A percentile compares a stretch with the other conserved stretches of the same genome.
Evolutionary conservation across 1,139 yeast species (phyloP).

Genomic region (Pichia sp.): DNA sequence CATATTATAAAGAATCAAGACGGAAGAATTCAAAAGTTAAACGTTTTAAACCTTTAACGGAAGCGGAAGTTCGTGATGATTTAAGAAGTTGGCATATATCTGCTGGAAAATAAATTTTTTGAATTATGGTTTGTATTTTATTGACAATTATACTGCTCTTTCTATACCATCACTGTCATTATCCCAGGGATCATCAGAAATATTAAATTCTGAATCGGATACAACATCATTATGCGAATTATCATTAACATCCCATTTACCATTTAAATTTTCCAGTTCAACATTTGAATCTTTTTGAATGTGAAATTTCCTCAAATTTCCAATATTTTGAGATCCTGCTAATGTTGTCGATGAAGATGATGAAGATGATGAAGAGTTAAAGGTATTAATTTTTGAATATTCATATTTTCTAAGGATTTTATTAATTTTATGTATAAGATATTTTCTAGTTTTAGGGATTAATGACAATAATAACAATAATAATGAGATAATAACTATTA

Average conservation of each 20-base stretch:
- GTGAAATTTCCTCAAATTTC: conserved; percentile 8
- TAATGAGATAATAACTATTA: not conserved
- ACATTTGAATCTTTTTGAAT: not conserved
- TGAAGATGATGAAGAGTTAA: too few relatives aligned
- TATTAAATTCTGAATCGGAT: conserved; percentile 15
- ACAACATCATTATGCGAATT: conserved; percentile 16
- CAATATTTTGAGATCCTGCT: not conserved
- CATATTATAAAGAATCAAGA: not conserved
- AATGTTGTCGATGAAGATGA: too few relatives aligned
- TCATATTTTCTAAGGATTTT: not conserved
- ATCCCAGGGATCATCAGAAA: conserved; percentile 21
- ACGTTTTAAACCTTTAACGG: conserved; percentile 24
- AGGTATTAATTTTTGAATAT: too few relatives aligned
- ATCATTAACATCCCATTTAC: conserved; percentile 7
- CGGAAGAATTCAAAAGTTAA: conserved; percentile 1
- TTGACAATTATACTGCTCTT: conserved; percentile 14
- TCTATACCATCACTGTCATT: conserved; percentile 27
- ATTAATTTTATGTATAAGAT: not conserved
- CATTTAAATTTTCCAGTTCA: not conserved
- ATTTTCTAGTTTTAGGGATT: not conserved
- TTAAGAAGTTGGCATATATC: conserved; percentile 28
- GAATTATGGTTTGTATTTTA: not conserved
- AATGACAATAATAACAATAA: not conserved
- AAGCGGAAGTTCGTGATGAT: conserved; percentile 25
- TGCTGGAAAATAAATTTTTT: not conserved